These are phyloP conservation scores for Paecilomyces sp. DNA, from an alignment of 2,329 filamentous ascomycete species.

Conservation along the genomic window DNA sequence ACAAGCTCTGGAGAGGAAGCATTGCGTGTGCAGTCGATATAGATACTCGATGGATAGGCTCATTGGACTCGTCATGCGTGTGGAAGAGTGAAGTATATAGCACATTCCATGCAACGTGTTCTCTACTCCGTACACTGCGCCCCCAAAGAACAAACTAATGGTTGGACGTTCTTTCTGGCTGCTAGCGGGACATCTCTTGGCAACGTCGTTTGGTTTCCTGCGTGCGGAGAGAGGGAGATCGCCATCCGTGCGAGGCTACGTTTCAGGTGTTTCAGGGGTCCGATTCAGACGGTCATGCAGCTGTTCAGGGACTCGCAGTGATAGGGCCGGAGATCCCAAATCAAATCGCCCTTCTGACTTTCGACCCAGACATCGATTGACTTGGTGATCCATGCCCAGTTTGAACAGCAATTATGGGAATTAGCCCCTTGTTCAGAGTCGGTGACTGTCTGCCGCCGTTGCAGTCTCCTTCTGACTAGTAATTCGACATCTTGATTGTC, in stretches of 20 bases:
- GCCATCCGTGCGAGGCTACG: neutral
- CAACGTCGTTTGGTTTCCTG: neutral
- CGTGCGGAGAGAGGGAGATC: neutral
- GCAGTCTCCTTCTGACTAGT: neutral
- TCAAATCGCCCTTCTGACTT: neutral
- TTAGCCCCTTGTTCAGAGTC: neutral
- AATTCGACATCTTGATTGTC: neutral
- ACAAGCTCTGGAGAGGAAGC: neutral
- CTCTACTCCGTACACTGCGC: neutral
- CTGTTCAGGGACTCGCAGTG: neutral
- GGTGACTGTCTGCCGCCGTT: neutral
- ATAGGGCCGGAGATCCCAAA: neutral
- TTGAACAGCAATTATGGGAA: neutral
- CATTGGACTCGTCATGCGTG: neutral
- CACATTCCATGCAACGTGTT: neutral
- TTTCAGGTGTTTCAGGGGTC: slow-evolving; percentile 2
- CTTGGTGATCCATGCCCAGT: neutral
- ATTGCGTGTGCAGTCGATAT: neutral
- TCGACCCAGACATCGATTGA: neutral
- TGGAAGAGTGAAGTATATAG: neutral
- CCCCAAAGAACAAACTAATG: neutral
- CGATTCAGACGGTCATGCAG: neutral
- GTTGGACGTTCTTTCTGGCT: neutral
- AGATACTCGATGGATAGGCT: neutral
- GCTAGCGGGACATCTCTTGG: neutral